phyloP scores from a whole-genome alignment of 441 rosid genomes.

The Dalechampia spathulata region DNA sequence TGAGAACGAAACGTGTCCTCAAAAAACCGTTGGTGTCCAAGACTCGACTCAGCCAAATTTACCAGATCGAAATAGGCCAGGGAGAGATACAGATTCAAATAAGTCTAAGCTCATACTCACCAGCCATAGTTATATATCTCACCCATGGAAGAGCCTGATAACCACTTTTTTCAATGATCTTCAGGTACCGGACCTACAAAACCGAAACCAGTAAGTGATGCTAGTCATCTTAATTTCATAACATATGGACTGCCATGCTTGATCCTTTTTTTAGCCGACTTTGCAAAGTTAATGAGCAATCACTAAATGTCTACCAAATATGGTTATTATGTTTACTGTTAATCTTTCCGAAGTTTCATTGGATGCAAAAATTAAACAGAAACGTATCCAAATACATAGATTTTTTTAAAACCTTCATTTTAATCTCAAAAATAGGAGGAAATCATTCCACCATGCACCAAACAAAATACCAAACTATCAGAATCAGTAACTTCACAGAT shows the following conservation, averaged over 20 bases:
- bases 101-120: conserved; percentile 80
- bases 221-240: not conserved
- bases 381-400: too few relatives aligned
- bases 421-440: not conserved
- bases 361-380: not conserved
- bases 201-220: not conserved
- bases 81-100: conserved; percentile 20
- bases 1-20: not conserved
- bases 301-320: too few relatives aligned
- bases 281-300: too few relatives aligned
- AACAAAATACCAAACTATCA: not conserved
- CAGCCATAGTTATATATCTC: conserved; percentile 84
- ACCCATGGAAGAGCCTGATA: conserved; percentile 90
- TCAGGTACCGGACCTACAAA: conserved; percentile 66
- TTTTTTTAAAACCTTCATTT: not conserved
- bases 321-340: not conserved
- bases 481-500: not conserved
- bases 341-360: not conserved
- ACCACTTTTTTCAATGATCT: conserved; percentile 81
- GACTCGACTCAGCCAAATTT: conserved; percentile 10
- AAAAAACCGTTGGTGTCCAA: not conserved
- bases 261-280: too few relatives aligned
- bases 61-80: not conserved
- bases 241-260: not conserved
- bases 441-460: not conserved